These are phyloP conservation scores for Amylostereum areolatum DNA, from an alignment of 1,284 basidiomycete species.

Conservation along the genomic window DNA sequence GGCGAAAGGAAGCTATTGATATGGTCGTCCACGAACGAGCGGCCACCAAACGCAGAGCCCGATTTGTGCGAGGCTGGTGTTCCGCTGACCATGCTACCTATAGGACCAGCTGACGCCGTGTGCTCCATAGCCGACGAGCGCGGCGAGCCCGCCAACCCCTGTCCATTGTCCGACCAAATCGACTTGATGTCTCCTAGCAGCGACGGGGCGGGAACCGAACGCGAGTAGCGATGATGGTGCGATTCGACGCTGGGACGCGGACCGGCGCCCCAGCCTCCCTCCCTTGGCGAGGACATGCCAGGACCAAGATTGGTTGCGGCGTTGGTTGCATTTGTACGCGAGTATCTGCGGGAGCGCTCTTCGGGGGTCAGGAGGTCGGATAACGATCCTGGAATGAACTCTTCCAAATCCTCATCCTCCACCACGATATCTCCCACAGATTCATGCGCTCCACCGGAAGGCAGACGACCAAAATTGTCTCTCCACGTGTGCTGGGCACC, in stretches of 20 bases:
- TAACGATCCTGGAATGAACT: conserved; percentile 80
- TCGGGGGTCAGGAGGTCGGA: conserved; percentile 85
- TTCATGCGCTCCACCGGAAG: conserved; percentile 12
- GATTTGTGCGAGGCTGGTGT: conserved; percentile 44
- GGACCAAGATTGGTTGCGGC: conserved; percentile 18
- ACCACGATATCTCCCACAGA: conserved; percentile 38
- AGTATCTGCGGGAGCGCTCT: conserved; percentile 74
- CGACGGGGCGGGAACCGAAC: conserved; percentile 70
- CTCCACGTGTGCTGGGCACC: conserved; percentile 32
- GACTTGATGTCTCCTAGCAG: conserved; percentile 67
- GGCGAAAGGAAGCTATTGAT: conserved; percentile 26
- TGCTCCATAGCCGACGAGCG: conserved; percentile 13
- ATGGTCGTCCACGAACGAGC: conserved; percentile 30
- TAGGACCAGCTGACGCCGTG: conserved; percentile 3
- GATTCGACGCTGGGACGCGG: conserved; percentile 27
- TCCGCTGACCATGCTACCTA: conserved; percentile 32
- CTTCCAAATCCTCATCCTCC: conserved; percentile 77
- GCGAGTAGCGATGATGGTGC: conserved; percentile 63
- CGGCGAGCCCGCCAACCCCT: conserved; percentile 14
- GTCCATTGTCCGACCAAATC: conserved; percentile 54
- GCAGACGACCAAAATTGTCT: conserved; percentile 16
- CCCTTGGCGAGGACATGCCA: conserved; percentile 9
- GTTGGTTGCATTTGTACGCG: conserved; percentile 52
- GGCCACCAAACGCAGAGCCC: conserved; percentile 30
- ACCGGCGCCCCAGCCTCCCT: conserved; percentile 14